Percentiles rank a stretch among this genome's conserved stretches.
These are phyloP conservation scores for Gossypium schwendimanii DNA, from an alignment of 441 rosid genomes.

Conservation along the genomic window DNA sequence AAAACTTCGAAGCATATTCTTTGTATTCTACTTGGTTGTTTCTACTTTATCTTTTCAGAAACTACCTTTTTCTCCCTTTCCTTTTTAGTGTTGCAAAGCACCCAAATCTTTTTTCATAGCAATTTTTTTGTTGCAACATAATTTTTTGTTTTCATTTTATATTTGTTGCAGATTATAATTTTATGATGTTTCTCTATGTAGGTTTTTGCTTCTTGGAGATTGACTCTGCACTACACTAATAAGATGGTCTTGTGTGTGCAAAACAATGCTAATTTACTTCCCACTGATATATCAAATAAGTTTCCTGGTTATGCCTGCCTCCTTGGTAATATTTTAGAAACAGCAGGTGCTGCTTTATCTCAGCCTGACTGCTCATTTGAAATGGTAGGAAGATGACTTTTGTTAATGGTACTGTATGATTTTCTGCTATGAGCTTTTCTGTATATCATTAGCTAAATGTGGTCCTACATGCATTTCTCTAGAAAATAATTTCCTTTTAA, in stretches of 20 bases:
- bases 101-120: background rate
- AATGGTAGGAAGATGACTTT: slow-evolving; percentile 40
- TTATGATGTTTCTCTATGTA: slow-evolving; percentile 28
- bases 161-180: slow-evolving; percentile 16
- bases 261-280: slow-evolving; percentile 52
- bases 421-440: too few relatives aligned
- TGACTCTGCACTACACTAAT: slow-evolving; percentile 66
- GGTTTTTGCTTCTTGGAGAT: slow-evolving; percentile 60
- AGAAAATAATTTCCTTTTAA: background rate
- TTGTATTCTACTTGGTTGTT: background rate
- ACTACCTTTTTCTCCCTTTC: too few relatives aligned
- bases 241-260: slow-evolving; percentile 66
- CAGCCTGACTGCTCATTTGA: slow-evolving; percentile 77
- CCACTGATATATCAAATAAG: slow-evolving; percentile 49
- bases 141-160: slow-evolving; percentile 5
- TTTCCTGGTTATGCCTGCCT: slow-evolving; percentile 86
- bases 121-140: background rate
- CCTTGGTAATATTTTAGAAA: slow-evolving; percentile 82
- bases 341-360: slow-evolving; percentile 69
- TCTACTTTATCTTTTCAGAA: too few relatives aligned
- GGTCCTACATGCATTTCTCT: background rate
- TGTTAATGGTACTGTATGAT: background rate
- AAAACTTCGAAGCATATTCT: background rate
- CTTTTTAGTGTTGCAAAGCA: too few relatives aligned
- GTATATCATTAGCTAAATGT: background rate